Conservation (phyloP, 768 basidiomycete species). For the Collybia nuda region DNA sequence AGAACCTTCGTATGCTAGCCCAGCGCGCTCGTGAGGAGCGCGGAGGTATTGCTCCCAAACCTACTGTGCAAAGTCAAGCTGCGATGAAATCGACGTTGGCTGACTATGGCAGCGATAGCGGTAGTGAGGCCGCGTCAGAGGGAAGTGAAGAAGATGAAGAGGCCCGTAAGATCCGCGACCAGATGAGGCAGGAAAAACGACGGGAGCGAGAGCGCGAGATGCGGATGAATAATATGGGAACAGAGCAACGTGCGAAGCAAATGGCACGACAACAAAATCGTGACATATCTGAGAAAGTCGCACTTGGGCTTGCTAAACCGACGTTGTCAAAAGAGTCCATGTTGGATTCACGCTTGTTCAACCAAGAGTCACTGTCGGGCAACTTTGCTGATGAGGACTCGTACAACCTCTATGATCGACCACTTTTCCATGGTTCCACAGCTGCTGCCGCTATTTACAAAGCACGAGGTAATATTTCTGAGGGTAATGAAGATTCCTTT, state of each 20-base stretch:
- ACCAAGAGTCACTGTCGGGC: conserved; percentile 83
- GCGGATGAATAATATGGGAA: conserved; percentile 99
- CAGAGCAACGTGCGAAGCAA: conserved; percentile 94
- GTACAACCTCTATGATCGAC: conserved; percentile 94
- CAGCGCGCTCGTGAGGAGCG: conserved; percentile 97
- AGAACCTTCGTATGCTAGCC: conserved; percentile 89
- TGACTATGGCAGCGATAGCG: conserved; percentile 83
- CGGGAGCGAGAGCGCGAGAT: conserved; percentile 95
- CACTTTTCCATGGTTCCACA: conserved; percentile 93
- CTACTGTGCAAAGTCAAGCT: conserved; percentile 64
- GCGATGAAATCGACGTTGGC: conserved; percentile 77
- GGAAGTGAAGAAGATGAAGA: conserved; percentile 78
- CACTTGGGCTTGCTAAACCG: conserved; percentile 96
- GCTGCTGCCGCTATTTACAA: conserved; percentile 99
- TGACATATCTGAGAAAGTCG: conserved; percentile 99
- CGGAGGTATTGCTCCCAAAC: conserved; percentile 70
- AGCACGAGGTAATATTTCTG: conserved; percentile 81
- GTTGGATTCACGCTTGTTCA: conserved; percentile 96
- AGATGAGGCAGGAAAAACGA: conserved; percentile 89
- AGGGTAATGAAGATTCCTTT: conserved; percentile 88
- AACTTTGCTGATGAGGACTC: conserved; percentile 89
- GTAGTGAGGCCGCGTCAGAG: conserved; percentile 57
- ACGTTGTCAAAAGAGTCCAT: conserved; percentile 95
- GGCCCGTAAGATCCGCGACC: conserved; percentile 81
- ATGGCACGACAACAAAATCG: conserved; percentile 95